These are phyloP conservation scores for Calonectria ilicicola DNA, from an alignment of 2,329 filamentous ascomycete genomes.

Conservation along the genomic window DNA sequence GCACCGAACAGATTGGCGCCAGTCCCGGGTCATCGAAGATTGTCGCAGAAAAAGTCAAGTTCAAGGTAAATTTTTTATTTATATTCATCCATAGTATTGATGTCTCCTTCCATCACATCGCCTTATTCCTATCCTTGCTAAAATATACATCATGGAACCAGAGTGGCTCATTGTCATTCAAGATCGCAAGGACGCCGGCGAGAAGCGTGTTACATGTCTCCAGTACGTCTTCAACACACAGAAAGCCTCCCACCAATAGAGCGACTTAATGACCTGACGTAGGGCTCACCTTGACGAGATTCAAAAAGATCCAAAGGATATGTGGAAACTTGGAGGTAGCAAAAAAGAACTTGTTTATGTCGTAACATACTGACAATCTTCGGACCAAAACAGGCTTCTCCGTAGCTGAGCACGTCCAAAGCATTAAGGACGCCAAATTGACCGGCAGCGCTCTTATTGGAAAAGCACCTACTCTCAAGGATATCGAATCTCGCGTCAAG, in stretches of 20 bases:
- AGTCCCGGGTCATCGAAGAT: too few relatives aligned
- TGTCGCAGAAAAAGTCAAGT: too few relatives aligned
- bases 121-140: too few relatives aligned
- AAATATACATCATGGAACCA: background rate
- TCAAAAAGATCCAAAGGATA: background rate
- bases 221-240: background rate
- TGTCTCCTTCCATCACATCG: too few relatives aligned
- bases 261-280: background rate
- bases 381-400: background rate
- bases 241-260: too few relatives aligned
- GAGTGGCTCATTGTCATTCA: background rate
- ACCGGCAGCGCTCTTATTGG: background rate
- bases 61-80: too few relatives aligned
- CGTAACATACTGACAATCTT: too few relatives aligned
- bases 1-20: too few relatives aligned
- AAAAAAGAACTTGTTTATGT: too few relatives aligned
- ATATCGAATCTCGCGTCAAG: background rate
- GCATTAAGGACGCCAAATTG: background rate
- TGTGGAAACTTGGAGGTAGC: background rate
- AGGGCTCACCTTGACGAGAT: background rate
- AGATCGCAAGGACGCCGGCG: background rate
- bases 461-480: background rate
- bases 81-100: too few relatives aligned
- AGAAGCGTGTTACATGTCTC: background rate
- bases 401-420: background rate